A percentile compares a stretch with the other conserved stretches of the same genome.
phyloP scores from a whole-genome alignment of 257 asterid species.

The Asclepias syriaca region DNA sequence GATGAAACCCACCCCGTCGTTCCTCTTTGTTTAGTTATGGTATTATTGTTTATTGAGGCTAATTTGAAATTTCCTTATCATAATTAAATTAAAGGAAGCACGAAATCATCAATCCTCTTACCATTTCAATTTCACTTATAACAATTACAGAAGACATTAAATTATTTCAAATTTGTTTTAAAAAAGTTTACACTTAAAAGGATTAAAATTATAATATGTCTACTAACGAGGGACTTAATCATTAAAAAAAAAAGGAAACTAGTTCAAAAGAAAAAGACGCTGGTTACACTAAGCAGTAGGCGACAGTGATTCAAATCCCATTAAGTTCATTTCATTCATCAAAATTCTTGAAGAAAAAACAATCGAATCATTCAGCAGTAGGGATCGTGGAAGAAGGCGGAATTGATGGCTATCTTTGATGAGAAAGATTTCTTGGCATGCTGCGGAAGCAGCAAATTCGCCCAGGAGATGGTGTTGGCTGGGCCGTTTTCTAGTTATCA shows the following conservation, averaged over 20 bases:
- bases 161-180: too few species aligned
- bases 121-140: too few species aligned
- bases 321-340: too few species aligned
- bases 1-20: neutral
- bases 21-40: neutral
- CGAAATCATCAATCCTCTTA: too few species aligned
- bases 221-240: too few species aligned
- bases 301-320: too few species aligned
- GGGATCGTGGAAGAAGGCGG: constrained; percentile 15
- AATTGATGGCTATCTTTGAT: constrained; percentile 29
- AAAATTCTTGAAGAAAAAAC: neutral
- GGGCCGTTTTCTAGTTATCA: constrained; percentile 59
- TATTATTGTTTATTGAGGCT: neutral
- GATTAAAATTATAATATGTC: too few species aligned
- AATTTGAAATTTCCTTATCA: neutral
- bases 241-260: too few species aligned
- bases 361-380: neutral
- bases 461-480: constrained; percentile 55
- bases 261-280: too few species aligned
- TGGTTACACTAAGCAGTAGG: too few species aligned
- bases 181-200: too few species aligned
- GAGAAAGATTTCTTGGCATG: constrained; percentile 76
- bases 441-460: constrained; percentile 87
- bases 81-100: neutral
- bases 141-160: too few species aligned